These are phyloP conservation scores for Aristolochia fimbriata DNA, from an alignment of 164 flowering plant species.

Conservation along the genomic window DNA sequence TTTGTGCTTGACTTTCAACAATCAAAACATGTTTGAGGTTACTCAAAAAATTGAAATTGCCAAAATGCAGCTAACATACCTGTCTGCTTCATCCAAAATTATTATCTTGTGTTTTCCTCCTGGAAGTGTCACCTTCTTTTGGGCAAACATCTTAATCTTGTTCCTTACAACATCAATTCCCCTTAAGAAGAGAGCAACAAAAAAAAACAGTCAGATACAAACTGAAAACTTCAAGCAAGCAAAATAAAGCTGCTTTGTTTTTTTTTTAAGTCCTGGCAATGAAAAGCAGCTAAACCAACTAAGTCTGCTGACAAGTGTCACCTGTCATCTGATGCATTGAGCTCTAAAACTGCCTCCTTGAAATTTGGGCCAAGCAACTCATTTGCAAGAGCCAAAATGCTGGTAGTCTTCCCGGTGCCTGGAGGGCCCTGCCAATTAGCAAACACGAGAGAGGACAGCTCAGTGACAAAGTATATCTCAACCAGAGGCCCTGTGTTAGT, in stretches of 20 bases:
- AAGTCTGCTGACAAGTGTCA: constrained; percentile 2
- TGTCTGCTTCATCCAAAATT: constrained; percentile 94
- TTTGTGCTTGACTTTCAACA: too few relatives aligned
- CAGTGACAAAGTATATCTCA: not conserved
- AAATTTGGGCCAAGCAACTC: constrained; percentile 81
- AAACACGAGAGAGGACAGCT: not conserved
- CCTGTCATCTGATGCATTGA: constrained; percentile 99
- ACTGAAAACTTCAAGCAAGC: too few relatives aligned
- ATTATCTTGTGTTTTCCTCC: constrained; percentile 83
- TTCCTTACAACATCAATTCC: constrained; percentile 98
- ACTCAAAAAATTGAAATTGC: too few relatives aligned
- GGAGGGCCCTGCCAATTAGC: constrained; percentile 73
- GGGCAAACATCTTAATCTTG: constrained; percentile 99
- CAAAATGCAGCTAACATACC: constrained; percentile 24
- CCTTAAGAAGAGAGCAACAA: constrained; percentile 20
- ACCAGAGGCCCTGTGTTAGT: not conserved
- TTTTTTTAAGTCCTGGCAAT: too few relatives aligned
- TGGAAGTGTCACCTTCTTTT: constrained; percentile 91
- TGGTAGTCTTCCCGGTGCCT: constrained; percentile 95
- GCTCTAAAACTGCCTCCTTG: constrained; percentile 88
- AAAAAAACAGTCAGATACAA: not conserved
- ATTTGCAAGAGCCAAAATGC: constrained; percentile 94
- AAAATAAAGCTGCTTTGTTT: too few relatives aligned
- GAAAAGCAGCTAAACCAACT: too few relatives aligned
- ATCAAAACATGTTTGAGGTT: too few relatives aligned